Conservation (phyloP, 495 filamentous ascomycete genomes). For the Aspergillus conjunctus region DNA sequence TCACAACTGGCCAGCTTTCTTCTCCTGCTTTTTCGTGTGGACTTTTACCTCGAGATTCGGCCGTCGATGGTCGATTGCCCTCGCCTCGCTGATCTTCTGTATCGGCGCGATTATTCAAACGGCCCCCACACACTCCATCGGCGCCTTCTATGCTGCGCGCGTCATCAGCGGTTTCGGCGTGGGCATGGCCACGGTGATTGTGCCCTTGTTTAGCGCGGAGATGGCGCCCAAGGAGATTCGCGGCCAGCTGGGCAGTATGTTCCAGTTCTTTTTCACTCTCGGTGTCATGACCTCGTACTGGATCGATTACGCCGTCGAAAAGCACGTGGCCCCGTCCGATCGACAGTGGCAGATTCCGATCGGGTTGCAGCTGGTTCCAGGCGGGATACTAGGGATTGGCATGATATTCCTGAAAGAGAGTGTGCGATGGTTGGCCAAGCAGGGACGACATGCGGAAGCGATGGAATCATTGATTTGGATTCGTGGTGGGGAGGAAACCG, state of each 20-base stretch:
- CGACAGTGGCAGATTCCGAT: conserved; percentile 59
- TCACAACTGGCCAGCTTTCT: conserved; percentile 20
- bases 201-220: conserved; percentile 57
- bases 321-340: conserved; percentile 34
- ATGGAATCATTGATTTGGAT: conserved; percentile 51
- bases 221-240: conserved; percentile 57
- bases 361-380: conserved; percentile 52
- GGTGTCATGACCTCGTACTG: conserved; percentile 56
- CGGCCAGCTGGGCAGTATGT: conserved; percentile 50
- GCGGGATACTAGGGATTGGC: conserved; percentile 46
- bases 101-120: conserved; percentile 48
- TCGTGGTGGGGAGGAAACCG: conserved; percentile 43
- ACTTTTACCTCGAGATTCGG: conserved; percentile 35
- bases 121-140: conserved; percentile 44
- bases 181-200: conserved; percentile 54
- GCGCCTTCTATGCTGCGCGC: conserved; percentile 50
- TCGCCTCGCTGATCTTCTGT: conserved; percentile 45
- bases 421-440: conserved; percentile 54
- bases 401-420: conserved; percentile 51
- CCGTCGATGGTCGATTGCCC: conserved; percentile 46
- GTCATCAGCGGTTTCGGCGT: conserved; percentile 59
- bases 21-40: conserved; percentile 27
- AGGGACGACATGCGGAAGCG: conserved; percentile 52
- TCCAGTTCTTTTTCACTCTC: conserved; percentile 51
- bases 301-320: conserved; percentile 52